A percentile compares a stretch with the other conserved stretches of the same genome.
Evolutionary conservation across 306 rosid species (phyloP).

Genomic region (Gleditsia sinensis): DNA sequence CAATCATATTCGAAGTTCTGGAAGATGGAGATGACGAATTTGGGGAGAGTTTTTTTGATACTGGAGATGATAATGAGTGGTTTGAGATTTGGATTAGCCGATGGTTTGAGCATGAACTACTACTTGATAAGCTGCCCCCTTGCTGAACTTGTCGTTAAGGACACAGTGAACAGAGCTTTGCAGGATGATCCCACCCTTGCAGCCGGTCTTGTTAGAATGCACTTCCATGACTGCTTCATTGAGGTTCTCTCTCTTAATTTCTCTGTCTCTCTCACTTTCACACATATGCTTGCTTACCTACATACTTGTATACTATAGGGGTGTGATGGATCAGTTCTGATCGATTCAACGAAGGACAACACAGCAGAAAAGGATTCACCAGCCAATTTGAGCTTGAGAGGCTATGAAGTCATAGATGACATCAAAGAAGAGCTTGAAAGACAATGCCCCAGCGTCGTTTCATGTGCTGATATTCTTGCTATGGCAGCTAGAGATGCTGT

Average conservation of each 20-base stretch:
- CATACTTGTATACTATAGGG: too few relatives aligned
- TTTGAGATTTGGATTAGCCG: constrained; percentile 25
- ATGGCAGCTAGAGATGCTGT: constrained; percentile 83
- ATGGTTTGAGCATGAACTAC: constrained; percentile 59
- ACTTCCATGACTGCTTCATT: constrained; percentile 77
- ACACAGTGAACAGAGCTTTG: constrained; percentile 53
- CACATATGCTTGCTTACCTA: too few relatives aligned
- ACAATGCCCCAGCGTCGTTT: constrained; percentile 77
- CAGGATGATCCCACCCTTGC: constrained; percentile 68
- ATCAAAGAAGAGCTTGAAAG: constrained; percentile 66
- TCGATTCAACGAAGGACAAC: constrained; percentile 71
- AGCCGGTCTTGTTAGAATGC: constrained; percentile 70
- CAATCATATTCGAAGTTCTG: constrained; percentile 11
- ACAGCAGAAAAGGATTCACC: constrained; percentile 89
- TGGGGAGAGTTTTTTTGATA: constrained; percentile 25
- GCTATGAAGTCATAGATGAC: constrained; percentile 74
- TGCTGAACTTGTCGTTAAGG: constrained; percentile 51
- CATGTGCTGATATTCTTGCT: constrained; percentile 83
- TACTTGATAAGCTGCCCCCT: constrained; percentile 63
- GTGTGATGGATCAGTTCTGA: constrained; percentile 76
- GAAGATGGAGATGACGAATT: constrained; percentile 36
- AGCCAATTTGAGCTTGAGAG: constrained; percentile 79
- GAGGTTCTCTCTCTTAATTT: constrained; percentile 53
- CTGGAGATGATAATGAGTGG: constrained; percentile 39
- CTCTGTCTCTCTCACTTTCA: too few relatives aligned